Percentiles rank a stretch among this genome's conserved stretches.
Conservation (phyloP, 306 rosid species). For the Echinosophora koreensis region DNA sequence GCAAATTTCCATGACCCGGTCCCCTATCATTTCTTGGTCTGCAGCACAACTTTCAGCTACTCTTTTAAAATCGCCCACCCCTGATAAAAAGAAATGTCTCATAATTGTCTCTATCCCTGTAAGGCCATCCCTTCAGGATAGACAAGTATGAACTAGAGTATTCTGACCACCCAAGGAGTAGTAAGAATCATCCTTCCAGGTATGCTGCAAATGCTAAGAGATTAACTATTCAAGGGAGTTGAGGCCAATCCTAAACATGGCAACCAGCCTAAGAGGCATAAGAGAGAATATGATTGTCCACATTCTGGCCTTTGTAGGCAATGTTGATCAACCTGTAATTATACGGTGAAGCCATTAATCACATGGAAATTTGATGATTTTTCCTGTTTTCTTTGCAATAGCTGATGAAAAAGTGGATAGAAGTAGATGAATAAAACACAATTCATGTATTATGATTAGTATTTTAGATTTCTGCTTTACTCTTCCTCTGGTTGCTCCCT, state of each 20-base stretch:
- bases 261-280: not conserved
- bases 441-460: not conserved
- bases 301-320: not conserved
- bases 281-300: not conserved
- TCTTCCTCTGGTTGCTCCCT: not conserved
- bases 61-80: no score
- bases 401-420: not conserved
- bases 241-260: not conserved
- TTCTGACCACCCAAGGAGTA: not conserved
- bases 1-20: not conserved
- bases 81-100: not conserved
- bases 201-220: not conserved
- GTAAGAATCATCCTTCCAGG: not conserved
- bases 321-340: not conserved
- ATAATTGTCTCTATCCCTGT: not conserved
- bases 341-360: constrained; percentile 1
- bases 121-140: not conserved
- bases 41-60: not conserved
- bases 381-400: not conserved
- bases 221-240: not conserved
- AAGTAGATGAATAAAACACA: constrained; percentile 3
- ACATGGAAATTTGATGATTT: not conserved
- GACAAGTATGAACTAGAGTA: not conserved
- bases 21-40: not conserved
- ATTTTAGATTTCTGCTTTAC: not conserved